Evolutionary conservation across 1,139 yeast genomes (phyloP).

Genomic region (Yamadazyma jaroonii): DNA sequence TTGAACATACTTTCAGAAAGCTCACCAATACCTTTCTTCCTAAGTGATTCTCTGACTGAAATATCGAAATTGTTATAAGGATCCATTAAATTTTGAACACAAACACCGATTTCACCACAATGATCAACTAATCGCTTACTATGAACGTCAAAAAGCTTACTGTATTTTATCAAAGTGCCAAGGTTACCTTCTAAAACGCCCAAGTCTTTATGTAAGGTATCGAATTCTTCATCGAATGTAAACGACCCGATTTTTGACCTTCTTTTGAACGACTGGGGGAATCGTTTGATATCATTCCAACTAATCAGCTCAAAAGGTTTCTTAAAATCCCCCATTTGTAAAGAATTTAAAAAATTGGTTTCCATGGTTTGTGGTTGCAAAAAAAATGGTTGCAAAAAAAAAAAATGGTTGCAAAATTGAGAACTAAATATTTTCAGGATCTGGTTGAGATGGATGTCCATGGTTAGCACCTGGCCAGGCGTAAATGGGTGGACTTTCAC

Average conservation of each 20-base stretch:
- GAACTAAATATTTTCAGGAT: background rate
- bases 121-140: conserved; percentile 14
- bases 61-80: conserved; percentile 21
- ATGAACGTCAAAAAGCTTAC: conserved; percentile 12
- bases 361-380: too few species aligned
- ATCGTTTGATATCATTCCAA: conserved; percentile 25
- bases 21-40: conserved; percentile 6
- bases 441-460: conserved; percentile 50
- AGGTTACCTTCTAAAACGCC: conserved; percentile 14
- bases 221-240: conserved; percentile 41
- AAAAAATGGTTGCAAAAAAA: too few species aligned
- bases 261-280: conserved; percentile 33
- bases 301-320: conserved; percentile 13
- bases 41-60: conserved; percentile 10
- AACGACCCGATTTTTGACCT: conserved; percentile 27
- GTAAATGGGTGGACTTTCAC: conserved; percentile 38
- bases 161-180: conserved; percentile 19
- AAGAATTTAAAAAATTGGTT: background rate
- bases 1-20: conserved; percentile 3
- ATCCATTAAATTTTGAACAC: conserved; percentile 23
- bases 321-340: too few species aligned
- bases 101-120: conserved; percentile 18
- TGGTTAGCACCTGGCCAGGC: conserved; percentile 74
- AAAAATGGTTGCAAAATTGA: background rate
- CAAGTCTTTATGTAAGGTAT: conserved; percentile 17